Percentiles rank a stretch among this genome's conserved stretches.
phyloP scores from a whole-genome alignment of 352 stramenopile genomes.

The Pythium myriotylum region DNA sequence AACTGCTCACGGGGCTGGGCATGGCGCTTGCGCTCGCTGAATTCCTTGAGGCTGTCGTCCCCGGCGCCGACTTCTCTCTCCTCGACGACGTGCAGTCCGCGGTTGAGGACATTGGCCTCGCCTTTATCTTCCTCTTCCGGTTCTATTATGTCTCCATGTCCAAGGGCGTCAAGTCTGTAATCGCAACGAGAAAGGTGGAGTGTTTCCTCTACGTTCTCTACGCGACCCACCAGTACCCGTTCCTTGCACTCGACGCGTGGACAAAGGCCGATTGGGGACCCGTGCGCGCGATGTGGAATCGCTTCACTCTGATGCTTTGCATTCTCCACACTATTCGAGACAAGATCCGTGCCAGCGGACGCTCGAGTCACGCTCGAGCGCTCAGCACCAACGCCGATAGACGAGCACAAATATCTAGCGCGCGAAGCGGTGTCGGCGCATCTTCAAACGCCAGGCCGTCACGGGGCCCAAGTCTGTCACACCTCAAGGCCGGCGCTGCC shows the following conservation, averaged over 20 bases:
- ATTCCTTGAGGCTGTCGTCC: no score
- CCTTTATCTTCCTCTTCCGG: conserved; percentile 41
- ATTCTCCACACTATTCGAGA: conserved; percentile 6
- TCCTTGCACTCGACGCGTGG: conserved; percentile 14
- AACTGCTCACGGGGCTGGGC: no score
- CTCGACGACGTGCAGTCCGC: no score
- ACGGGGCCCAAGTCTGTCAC: no score
- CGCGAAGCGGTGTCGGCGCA: no score
- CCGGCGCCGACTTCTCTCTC: no score
- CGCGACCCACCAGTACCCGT: conserved; percentile 22
- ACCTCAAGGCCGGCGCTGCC: no score
- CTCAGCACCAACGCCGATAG: no score
- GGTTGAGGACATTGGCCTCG: no score
- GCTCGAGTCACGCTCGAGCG: neutral
- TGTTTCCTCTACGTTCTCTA: conserved; percentile 41
- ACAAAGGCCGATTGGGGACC: conserved; percentile 18
- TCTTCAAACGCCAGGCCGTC: no score
- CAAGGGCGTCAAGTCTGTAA: no score
- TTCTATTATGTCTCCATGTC: conserved; percentile 48
- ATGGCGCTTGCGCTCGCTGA: neutral
- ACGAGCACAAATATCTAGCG: no score
- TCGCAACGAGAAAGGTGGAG: conserved; percentile 33
- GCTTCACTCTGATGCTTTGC: conserved; percentile 18
- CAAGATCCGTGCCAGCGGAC: neutral
- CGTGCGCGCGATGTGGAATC: conserved; percentile 21